A percentile compares a stretch with the other conserved stretches of the same genome.
phyloP scores from a whole-genome alignment of 345 rosid genomes.

The Eucalyptus virginea region DNA sequence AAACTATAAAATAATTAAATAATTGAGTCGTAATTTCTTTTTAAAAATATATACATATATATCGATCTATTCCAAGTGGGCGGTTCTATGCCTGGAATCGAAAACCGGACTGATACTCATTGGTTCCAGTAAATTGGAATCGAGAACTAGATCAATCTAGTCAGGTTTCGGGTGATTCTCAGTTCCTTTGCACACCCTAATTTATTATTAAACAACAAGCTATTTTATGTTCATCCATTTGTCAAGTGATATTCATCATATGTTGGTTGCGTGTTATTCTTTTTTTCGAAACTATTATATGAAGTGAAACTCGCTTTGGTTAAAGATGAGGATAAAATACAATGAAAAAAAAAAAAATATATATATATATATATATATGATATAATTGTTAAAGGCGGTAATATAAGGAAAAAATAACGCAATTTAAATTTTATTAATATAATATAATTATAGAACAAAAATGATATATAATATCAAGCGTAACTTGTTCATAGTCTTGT shows the following conservation, averaged over 20 bases:
- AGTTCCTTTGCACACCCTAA: too few relatives aligned
- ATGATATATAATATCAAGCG: not conserved
- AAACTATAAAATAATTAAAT: too few relatives aligned
- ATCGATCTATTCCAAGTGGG: too few relatives aligned
- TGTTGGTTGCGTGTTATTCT: not conserved
- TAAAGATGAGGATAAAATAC: not conserved
- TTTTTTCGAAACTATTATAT: not conserved
- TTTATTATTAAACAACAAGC: not conserved
- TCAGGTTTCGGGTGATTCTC: too few relatives aligned
- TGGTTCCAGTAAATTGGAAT: too few relatives aligned
- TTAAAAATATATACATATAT: too few relatives aligned
- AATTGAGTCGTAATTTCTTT: too few relatives aligned
- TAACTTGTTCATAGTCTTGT: not conserved
- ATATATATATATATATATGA: too few relatives aligned
- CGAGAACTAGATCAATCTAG: rapidly evolving
- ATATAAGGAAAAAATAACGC: not conserved
- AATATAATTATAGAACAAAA: not conserved
- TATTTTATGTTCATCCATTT: not conserved
- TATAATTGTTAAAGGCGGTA: not conserved
- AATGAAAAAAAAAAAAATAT: not conserved
- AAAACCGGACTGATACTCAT: rapidly evolving
- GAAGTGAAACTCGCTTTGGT: not conserved
- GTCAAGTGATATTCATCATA: not conserved
- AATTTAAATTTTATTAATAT: not conserved
- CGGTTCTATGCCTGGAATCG: rapidly evolving